Conservation (phyloP, 2,329 filamentous ascomycete genomes). For the Tolypocladium guangdongense region DNA sequence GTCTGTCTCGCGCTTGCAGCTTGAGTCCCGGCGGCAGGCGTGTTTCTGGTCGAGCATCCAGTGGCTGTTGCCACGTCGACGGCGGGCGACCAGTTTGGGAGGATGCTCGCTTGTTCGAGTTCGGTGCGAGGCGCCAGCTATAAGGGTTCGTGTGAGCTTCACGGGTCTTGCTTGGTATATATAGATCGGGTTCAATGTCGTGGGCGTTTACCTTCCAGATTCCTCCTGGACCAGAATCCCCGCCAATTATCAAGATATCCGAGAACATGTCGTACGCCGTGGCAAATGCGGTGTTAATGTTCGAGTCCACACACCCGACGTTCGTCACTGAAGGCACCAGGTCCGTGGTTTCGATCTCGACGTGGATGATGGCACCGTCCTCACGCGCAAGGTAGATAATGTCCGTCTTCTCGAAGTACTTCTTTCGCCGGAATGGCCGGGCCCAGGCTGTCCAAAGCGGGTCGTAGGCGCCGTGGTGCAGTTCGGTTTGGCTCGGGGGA, state of each 20-base stretch:
- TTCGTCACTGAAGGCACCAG: constrained; percentile 43
- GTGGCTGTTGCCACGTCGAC: constrained; percentile 43
- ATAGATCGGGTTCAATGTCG: too few relatives aligned
- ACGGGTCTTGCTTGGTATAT: not conserved
- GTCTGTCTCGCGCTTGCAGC: constrained; percentile 3
- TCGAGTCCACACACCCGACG: constrained; percentile 56
- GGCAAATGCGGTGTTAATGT: constrained; percentile 73
- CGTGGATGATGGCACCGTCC: constrained; percentile 67
- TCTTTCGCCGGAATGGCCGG: constrained; percentile 56
- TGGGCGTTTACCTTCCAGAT: constrained; percentile 51
- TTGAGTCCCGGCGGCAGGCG: not conserved
- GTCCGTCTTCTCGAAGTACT: constrained; percentile 55
- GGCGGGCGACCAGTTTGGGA: constrained; percentile 55
- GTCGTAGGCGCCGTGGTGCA: constrained; percentile 32
- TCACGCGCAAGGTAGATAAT: constrained; percentile 80
- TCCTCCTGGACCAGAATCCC: constrained; percentile 66
- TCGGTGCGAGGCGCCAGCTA: constrained; percentile 45
- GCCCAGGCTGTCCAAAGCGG: constrained; percentile 81
- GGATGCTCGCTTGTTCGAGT: constrained; percentile 29
- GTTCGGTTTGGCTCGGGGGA: constrained; percentile 27
- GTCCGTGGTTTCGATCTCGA: constrained; percentile 53
- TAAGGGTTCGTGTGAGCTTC: constrained; percentile 3
- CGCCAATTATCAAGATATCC: constrained; percentile 72
- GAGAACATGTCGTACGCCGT: constrained; percentile 56
- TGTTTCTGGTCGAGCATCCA: constrained; percentile 16